phyloP scores from a whole-genome alignment of 352 stramenopile species.

The Globisporangium ultimum region DNA sequence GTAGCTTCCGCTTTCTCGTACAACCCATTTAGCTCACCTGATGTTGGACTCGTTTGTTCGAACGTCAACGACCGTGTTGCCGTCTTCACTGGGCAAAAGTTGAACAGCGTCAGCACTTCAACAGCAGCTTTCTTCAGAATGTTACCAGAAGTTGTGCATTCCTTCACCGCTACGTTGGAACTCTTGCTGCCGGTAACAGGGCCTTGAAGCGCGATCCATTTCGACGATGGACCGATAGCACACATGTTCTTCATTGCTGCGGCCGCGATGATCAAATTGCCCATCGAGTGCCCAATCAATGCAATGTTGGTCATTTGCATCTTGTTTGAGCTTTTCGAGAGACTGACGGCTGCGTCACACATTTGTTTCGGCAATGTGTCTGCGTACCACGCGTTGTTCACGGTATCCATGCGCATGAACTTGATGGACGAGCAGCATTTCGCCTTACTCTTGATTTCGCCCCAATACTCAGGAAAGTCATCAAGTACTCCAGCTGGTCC shows the following conservation, averaged over 20 bases:
- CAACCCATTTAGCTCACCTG: slow-evolving; percentile 15
- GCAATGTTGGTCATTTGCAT: slow-evolving; percentile 19
- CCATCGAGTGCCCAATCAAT: slow-evolving; percentile 38
- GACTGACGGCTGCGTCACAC: slow-evolving; percentile 18
- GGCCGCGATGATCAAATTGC: slow-evolving; percentile 30
- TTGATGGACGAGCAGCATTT: slow-evolving; percentile 27
- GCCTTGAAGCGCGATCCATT: slow-evolving; percentile 38
- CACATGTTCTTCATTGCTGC: slow-evolving; percentile 25
- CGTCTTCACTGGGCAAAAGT: slow-evolving; percentile 23
- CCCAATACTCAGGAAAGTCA: slow-evolving; percentile 18
- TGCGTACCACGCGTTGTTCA: slow-evolving; percentile 26
- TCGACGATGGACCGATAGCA: slow-evolving; percentile 22
- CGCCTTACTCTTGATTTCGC: slow-evolving; percentile 12
- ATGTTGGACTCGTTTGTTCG: slow-evolving; percentile 5
- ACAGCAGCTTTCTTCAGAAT: slow-evolving; percentile 1
- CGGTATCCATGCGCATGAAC: slow-evolving; percentile 30
- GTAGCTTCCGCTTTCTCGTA: slow-evolving; percentile 16
- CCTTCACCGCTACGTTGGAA: slow-evolving; percentile 18
- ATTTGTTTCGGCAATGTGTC: slow-evolving; percentile 17
- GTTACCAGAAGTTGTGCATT: slow-evolving; percentile 4
- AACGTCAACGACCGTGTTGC: slow-evolving; percentile 25
- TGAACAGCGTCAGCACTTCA: slow-evolving; percentile 15
- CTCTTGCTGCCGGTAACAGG: slow-evolving; percentile 27
- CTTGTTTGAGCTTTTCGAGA: slow-evolving; percentile 6
- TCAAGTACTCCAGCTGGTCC: too few species aligned